Evolutionary conservation across 2,329 filamentous ascomycete species (phyloP).

Genomic region (Exophiala phaeomuriformis): DNA sequence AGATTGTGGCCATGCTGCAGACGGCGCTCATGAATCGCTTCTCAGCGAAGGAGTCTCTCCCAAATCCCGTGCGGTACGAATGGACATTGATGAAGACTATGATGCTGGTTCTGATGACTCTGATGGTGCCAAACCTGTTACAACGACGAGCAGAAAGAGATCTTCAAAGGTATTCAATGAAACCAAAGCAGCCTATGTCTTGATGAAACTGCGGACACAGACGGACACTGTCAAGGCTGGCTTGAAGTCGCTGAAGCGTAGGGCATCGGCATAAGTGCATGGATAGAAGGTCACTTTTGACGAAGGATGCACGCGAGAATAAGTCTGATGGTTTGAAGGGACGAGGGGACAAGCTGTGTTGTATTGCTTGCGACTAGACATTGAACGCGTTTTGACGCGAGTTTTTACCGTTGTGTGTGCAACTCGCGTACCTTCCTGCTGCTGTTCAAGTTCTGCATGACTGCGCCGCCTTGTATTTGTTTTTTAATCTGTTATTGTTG

Average conservation of each 20-base stretch:
- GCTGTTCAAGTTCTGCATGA: too few relatives aligned
- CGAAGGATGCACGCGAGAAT: not conserved
- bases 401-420: too few relatives aligned
- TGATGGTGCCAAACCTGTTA: constrained; percentile 2
- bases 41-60: constrained; percentile 7
- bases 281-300: not conserved
- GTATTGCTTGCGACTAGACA: too few relatives aligned
- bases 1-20: not conserved
- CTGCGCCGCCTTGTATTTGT: too few relatives aligned
- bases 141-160: constrained; percentile 6
- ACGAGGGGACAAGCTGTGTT: not conserved
- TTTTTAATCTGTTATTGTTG: too few relatives aligned
- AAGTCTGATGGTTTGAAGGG: not conserved
- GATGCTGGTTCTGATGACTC: constrained; percentile 18
- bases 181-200: constrained; percentile 32
- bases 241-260: constrained; percentile 31
- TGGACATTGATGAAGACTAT: constrained; percentile 18
- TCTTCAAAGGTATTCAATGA: constrained; percentile 25
- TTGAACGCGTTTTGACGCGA: too few relatives aligned
- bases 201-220: constrained; percentile 24
- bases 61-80: not conserved
- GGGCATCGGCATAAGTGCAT: constrained; percentile 23
- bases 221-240: constrained; percentile 10
- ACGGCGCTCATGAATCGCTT: not conserved
- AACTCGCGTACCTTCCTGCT: too few relatives aligned